These are phyloP conservation scores for Vigna nakashimae DNA, from an alignment of 306 rosid species.

Conservation along the genomic window DNA sequence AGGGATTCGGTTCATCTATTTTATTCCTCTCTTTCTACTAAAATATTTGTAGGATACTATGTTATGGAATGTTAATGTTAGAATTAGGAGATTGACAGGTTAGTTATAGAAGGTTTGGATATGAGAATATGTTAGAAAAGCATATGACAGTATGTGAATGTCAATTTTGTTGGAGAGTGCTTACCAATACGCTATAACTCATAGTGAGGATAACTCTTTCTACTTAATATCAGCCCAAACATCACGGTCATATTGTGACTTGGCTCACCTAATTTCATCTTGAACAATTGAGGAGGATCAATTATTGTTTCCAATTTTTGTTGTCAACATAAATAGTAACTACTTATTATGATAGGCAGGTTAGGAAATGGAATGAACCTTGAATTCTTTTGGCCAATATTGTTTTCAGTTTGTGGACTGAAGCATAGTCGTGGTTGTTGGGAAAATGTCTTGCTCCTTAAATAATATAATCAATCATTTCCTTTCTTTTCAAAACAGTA, in stretches of 20 bases:
- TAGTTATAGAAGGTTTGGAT: not conserved
- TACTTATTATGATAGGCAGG: not conserved
- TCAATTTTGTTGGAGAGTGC: no score
- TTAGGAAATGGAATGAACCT: not conserved
- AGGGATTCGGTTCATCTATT: not conserved
- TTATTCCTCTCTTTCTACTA: not conserved
- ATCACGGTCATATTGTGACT: no score
- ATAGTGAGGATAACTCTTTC: no score
- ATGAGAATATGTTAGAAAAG: not conserved
- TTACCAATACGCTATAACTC: no score
- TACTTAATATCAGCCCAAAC: no score
- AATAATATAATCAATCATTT: not conserved
- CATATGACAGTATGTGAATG: not conserved
- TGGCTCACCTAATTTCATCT: no score
- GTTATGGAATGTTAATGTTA: not conserved
- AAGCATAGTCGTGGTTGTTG: not conserved
- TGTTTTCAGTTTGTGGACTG: not conserved
- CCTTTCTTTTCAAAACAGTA: not conserved
- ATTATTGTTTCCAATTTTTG: no score
- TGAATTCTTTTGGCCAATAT: not conserved
- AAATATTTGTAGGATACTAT: not conserved
- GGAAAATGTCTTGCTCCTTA: not conserved
- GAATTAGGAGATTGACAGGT: conserved; percentile 13
- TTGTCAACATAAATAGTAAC: not conserved
- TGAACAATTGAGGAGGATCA: not conserved